Evolutionary conservation across 805 yeast genomes (phyloP), one percentile per base, ranked within the genome.

Genomic region (Myxozyma monticola): DNA sequence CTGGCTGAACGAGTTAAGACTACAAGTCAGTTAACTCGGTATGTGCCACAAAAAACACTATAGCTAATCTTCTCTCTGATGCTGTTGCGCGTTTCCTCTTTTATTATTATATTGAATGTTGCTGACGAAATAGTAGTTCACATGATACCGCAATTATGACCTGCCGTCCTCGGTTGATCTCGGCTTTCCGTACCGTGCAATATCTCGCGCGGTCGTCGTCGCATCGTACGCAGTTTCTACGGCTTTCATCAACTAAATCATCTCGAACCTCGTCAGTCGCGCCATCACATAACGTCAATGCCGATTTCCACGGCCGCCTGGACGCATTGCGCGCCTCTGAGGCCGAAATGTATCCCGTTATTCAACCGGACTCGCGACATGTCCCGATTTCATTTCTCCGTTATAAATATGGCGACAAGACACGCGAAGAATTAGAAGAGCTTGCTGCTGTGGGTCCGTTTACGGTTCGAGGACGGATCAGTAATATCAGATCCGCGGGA

Each of bases 401-500:
- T 21, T 8, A 14, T 12, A 9, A 22, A 28, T 54, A 42, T 28
- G 57, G 25, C 15, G 33, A 35, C 12, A 22, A 40, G 18, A 25
- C 57, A 3, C 22, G 30, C 5, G 53, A 43, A 15, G 42, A 51
- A 24, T 44, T 51, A 30, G 20, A 22, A 7, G 35, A 34, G 17
- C 21, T 31, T 18, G 47, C 18, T 4, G 22, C 3, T 2, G 34
- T 34, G 12, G 14, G 33, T 24, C 34, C 40, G 21, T 45, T 60
- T 29, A 58, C 62, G 4, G 55, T 76, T 7, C 76, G 79, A 54
- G 96, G 95, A 0, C 77, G 82, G 45, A 73, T 88, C 6, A 49
- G 47, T 1, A 70, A 79, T 18, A 74, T 88, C 0, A 66, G 96
- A 33, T 75, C 72, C 44, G 74, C 89, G 0, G 88, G 95, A 0